phyloP scores from a whole-genome alignment of 768 basidiomycete species.

The Boletus edulis region DNA sequence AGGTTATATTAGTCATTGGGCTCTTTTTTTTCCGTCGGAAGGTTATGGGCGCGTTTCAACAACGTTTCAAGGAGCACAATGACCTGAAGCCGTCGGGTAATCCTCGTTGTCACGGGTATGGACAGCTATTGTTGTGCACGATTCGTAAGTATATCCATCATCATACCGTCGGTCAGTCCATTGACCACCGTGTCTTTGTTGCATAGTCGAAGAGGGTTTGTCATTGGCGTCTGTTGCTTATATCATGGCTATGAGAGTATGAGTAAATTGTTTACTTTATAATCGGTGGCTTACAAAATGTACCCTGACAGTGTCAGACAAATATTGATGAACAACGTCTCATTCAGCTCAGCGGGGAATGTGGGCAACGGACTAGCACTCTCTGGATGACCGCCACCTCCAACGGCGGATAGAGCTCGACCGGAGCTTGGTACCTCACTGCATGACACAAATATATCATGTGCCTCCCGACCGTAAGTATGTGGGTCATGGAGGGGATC shows the following conservation, averaged over 20 bases:
- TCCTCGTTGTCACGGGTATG: no score
- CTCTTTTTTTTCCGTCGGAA: neutral
- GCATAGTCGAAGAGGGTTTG: neutral
- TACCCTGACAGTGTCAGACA: no score
- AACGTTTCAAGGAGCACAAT: neutral
- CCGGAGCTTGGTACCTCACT: neutral
- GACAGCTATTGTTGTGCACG: no score
- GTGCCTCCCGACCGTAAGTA: neutral
- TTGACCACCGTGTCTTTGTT: neutral
- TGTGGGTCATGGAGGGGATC: constrained; percentile 6
- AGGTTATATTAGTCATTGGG: neutral
- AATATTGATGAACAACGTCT: no score
- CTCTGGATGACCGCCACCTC: neutral
- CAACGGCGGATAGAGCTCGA: no score
- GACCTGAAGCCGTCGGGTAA: neutral
- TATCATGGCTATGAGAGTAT: neutral
- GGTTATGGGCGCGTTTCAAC: neutral
- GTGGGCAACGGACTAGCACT: neutral
- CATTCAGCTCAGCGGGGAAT: neutral
- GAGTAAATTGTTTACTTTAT: no score
- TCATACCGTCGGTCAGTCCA: no score
- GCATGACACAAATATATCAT: constrained; percentile 8
- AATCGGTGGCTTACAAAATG: neutral
- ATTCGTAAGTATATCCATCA: neutral
- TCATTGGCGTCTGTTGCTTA: neutral